Percentiles rank a stretch among this genome's conserved stretches.
phyloP scores from a whole-genome alignment of 2,329 filamentous ascomycete species.

The Trichoderma sp. region DNA sequence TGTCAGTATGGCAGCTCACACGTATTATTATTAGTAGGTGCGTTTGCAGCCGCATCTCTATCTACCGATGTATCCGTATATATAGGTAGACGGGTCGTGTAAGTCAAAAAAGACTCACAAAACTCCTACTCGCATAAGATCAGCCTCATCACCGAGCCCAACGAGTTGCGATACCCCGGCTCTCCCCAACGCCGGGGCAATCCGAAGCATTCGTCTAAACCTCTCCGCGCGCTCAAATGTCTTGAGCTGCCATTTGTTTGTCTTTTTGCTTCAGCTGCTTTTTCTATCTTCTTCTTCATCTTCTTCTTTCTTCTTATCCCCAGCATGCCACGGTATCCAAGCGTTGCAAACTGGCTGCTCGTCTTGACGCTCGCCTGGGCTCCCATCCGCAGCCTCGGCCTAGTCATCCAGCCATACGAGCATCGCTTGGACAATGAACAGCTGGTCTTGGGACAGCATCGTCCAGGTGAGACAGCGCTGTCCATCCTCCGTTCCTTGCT shows the following conservation, averaged over 20 bases:
- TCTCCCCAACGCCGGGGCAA: background rate
- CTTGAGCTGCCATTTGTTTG: background rate
- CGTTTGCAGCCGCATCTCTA: background rate
- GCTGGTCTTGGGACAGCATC: background rate
- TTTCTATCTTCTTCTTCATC: background rate
- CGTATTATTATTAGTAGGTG: background rate
- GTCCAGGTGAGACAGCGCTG: background rate
- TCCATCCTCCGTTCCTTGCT: background rate
- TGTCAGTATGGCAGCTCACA: background rate
- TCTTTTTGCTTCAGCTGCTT: background rate
- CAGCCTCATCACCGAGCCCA: background rate
- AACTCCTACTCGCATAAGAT: background rate
- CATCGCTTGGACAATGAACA: background rate
- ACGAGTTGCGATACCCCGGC: background rate
- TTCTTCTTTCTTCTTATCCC: background rate
- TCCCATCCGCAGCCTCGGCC: background rate
- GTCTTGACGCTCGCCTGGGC: background rate
- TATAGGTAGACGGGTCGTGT: background rate
- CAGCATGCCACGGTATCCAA: constrained; percentile 1
- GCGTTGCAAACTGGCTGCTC: background rate
- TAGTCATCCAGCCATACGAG: background rate
- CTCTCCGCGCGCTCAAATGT: background rate
- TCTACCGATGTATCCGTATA: background rate
- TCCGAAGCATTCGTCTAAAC: background rate
- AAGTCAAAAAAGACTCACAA: background rate